Conservation (phyloP, 805 yeast species). For the Millerozyma acaciae region DNA sequence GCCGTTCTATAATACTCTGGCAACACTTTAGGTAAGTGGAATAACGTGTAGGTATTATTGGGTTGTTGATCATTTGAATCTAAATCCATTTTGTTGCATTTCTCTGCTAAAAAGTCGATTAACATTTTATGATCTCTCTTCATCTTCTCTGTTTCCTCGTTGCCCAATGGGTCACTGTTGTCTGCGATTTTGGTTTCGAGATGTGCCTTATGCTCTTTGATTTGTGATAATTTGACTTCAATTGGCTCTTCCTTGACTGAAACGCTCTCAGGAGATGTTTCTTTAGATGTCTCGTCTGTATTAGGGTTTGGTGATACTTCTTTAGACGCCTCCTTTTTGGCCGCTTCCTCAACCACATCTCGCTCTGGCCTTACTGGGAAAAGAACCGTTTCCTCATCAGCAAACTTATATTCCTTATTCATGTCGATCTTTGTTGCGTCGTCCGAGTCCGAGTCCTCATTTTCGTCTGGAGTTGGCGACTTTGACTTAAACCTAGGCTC, state of each 20-base stretch:
- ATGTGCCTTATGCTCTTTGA: slow-evolving; percentile 22
- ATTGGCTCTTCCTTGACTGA: slow-evolving; percentile 28
- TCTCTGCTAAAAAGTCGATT: slow-evolving; percentile 21
- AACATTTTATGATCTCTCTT: slow-evolving; percentile 29
- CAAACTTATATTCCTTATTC: slow-evolving; percentile 55
- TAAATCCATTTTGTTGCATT: slow-evolving; percentile 18
- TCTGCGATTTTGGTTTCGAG: slow-evolving; percentile 26
- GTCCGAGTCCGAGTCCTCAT: slow-evolving; percentile 27
- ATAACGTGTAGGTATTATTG: slow-evolving; percentile 26
- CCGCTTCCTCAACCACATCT: slow-evolving; percentile 15
- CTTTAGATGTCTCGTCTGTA: slow-evolving; percentile 1
- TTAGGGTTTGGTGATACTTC: slow-evolving; percentile 3
- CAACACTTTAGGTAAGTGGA: slow-evolving; percentile 49
- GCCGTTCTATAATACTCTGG: slow-evolving; percentile 29
- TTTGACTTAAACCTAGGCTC: slow-evolving; percentile 24
- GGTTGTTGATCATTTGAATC: slow-evolving; percentile 5
- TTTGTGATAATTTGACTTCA: slow-evolving; percentile 24
- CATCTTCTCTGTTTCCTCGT: slow-evolving; percentile 28
- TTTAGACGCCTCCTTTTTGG: slow-evolving; percentile 8
- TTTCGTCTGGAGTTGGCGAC: slow-evolving; percentile 10
- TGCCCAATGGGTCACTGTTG: slow-evolving; percentile 25
- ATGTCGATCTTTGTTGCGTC: slow-evolving; percentile 54
- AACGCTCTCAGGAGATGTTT: slow-evolving; percentile 9
- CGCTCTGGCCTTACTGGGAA: slow-evolving; percentile 73
- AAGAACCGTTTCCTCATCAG: slow-evolving; percentile 49